Evolutionary conservation across 2,329 filamentous ascomycete genomes (phyloP), one percentile per base, ranked within the genome.

Genomic region (Kalaharituber pfeilii): DNA sequence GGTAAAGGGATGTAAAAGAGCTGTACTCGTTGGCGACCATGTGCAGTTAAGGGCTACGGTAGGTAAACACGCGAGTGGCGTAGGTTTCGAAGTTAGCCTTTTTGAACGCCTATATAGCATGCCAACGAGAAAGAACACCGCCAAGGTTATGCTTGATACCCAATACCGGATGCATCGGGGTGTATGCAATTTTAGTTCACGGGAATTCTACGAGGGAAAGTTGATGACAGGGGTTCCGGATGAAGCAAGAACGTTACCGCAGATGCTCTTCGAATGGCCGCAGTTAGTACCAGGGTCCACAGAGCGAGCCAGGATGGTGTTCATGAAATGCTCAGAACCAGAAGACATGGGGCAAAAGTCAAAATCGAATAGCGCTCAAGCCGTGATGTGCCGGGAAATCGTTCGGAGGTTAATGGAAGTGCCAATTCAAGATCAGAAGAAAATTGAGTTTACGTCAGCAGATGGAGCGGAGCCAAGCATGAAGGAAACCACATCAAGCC

Each of bases 41-140:
- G 69, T 72, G 1, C 70, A 74, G 56, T 67, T 73, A 3, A 66
- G 70, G 15, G 69, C 71, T 0, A 72, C 69, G 0, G 68, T 73
- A 8, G 64, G 68, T 44, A 60, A 67, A 30, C 65, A 68, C 36
- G 65, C 69, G 0, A 56, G 65, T 6, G 57, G 65, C 0, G 56
- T 68, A 3, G 67, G 64, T 1, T 71, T 67, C 55, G 68, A 73
- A 25, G 61, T 72, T 1, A 72, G 69, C 0, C 61, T 73, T 0
- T 73, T 73, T 55, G 70, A 73, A 54, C 63, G 69, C 9, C 62
- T 71, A 1, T 72, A 71, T 53, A 63, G 50, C 24, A 18, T 20
- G 61, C 45, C 29, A 50, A 24, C 36, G 18, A 39, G 56, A 22
- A 50, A 26, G 27, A 49, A 56, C 1, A 55, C 67, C 20, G 62